These are phyloP conservation scores for Diplodia scrobiculata DNA, from an alignment of 2,329 filamentous ascomycete species.

Conservation along the genomic window DNA sequence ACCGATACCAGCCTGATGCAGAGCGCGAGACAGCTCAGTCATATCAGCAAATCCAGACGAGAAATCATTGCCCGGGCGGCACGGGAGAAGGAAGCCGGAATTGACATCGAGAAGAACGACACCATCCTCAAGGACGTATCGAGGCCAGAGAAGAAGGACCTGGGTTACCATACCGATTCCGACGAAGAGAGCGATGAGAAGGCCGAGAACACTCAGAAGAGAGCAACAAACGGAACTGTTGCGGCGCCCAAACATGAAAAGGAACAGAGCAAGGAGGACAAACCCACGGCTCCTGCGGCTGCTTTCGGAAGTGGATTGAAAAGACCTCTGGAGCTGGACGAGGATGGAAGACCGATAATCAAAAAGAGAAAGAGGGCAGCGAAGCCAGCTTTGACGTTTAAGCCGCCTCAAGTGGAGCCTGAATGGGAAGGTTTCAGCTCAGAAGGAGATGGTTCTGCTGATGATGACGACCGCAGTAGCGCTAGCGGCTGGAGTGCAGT, in stretches of 20 bases:
- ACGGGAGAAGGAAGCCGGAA: conserved; percentile 65
- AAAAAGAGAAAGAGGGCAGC: conserved; percentile 72
- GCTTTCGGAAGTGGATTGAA: conserved; percentile 75
- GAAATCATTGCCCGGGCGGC: conserved; percentile 67
- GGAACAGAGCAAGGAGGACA: neutral
- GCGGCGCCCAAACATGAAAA: neutral
- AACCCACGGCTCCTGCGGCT: conserved; percentile 8
- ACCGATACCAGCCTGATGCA: conserved; percentile 80
- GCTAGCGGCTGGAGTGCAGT: conserved; percentile 21
- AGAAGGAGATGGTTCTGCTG: conserved; percentile 35
- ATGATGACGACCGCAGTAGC: conserved; percentile 34
- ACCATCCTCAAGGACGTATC: conserved; percentile 51
- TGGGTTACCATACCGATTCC: conserved; percentile 28
- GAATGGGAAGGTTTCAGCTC: conserved; percentile 66
- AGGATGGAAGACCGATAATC: conserved; percentile 77
- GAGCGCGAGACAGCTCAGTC: conserved; percentile 76
- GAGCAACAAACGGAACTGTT: conserved; percentile 15
- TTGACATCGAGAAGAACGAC: conserved; percentile 58
- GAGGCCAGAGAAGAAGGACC: conserved; percentile 38
- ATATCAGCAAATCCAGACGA: conserved; percentile 69
- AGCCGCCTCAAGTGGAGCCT: conserved; percentile 56
- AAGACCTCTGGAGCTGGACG: conserved; percentile 77
- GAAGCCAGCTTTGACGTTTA: conserved; percentile 17
- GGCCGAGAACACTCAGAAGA: neutral
- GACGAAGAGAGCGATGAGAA: conserved; percentile 39